phyloP scores from a whole-genome alignment of 1,284 basidiomycete genomes.

The Rhodotorula sp. region DNA sequence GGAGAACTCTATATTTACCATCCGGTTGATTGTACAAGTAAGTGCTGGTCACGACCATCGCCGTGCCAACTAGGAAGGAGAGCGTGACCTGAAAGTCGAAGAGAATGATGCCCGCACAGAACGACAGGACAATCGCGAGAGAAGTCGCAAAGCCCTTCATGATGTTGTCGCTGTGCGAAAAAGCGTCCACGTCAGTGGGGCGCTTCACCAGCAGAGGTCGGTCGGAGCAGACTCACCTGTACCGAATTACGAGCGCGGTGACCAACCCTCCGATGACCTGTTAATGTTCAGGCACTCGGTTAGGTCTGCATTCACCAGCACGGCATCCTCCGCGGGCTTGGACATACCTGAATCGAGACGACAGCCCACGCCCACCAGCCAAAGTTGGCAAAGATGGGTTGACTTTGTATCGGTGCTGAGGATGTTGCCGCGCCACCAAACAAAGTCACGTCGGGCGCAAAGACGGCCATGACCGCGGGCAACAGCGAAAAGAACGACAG shows the following conservation, averaged over 20 bases:
- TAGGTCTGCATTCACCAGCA: no score
- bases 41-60: conserved; percentile 78
- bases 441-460: conserved; percentile 55
- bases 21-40: conserved; percentile 78
- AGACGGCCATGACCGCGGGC: conserved; percentile 79
- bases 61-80: conserved; percentile 76
- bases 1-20: not conserved
- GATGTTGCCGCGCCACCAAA: not conserved
- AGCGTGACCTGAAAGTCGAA: conserved; percentile 84
- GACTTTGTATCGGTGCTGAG: conserved; percentile 2
- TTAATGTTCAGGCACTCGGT: no score
- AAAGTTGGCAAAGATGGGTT: conserved; percentile 67
- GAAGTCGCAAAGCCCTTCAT: conserved; percentile 90
- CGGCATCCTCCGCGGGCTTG: no score
- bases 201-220: not conserved
- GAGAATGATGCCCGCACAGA: conserved; percentile 79
- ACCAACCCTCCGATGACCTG: conserved; percentile 71
- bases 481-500: conserved; percentile 89
- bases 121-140: conserved; percentile 87
- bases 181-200: not conserved
- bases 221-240: conserved; percentile 51
- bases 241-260: conserved; percentile 66
- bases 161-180: conserved; percentile 63
- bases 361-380: conserved; percentile 88
- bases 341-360: conserved; percentile 71